phyloP scores from a whole-genome alignment of 2,329 filamentous ascomycete species.

The Colletotrichum eleusines region DNA sequence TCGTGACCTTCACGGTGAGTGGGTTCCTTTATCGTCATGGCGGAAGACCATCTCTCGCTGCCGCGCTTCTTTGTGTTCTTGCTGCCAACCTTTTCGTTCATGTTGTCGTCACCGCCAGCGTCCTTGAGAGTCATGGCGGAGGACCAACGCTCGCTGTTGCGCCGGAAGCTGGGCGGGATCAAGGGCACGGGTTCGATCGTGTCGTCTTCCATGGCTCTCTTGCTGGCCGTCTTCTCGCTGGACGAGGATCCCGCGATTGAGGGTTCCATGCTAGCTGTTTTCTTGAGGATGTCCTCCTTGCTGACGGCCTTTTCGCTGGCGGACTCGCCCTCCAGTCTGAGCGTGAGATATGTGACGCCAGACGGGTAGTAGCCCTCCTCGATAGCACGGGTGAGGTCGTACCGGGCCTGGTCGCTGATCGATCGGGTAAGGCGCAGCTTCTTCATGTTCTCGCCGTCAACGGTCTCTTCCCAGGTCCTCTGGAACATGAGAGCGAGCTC shows the following conservation, averaged over 20 bases:
- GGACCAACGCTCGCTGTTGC: conserved; percentile 37
- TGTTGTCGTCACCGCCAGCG: conserved; percentile 22
- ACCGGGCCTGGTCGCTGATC: conserved; percentile 39
- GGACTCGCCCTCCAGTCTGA: conserved; percentile 38
- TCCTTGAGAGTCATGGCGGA: conserved; percentile 37
- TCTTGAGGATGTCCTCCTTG: conserved; percentile 36
- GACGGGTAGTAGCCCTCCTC: conserved; percentile 40
- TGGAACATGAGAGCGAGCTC: conserved; percentile 42
- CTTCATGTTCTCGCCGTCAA: conserved; percentile 36
- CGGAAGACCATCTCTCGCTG: conserved; percentile 33
- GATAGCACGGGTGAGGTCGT: conserved; percentile 38
- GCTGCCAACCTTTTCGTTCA: conserved; percentile 26
- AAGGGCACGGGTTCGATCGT: conserved; percentile 35
- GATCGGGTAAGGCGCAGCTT: conserved; percentile 32
- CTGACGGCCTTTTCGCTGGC: conserved; percentile 37
- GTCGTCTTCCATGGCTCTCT: conserved; percentile 27
- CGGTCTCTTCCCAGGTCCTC: conserved; percentile 39
- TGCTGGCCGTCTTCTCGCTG: conserved; percentile 35
- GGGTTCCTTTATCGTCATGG: conserved; percentile 33
- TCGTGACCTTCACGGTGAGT: conserved; percentile 23
- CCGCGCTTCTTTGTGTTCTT: conserved; percentile 34
- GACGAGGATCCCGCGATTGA: conserved; percentile 36
- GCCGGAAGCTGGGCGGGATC: conserved; percentile 37
- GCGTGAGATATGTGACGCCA: conserved; percentile 36
- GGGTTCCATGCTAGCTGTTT: conserved; percentile 33